phyloP scores from a whole-genome alignment of 345 rosid genomes.

The Pugionium cornutum region DNA sequence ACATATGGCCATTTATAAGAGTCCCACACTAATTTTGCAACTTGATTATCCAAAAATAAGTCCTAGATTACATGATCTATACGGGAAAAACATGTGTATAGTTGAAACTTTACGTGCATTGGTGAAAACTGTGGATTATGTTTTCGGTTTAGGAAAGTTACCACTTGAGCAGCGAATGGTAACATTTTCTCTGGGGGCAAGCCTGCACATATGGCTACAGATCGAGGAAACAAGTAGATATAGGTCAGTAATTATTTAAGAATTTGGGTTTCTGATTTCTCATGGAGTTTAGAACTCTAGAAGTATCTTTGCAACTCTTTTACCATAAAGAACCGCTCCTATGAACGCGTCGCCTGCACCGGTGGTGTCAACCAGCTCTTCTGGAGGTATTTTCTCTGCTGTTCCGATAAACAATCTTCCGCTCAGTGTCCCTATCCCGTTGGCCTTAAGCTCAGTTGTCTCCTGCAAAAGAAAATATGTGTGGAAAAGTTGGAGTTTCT shows the following conservation, averaged over 20 bases:
- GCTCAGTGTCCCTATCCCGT: constrained; percentile 61
- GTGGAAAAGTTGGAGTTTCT: constrained; percentile 1
- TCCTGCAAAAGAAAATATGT: constrained; percentile 40
- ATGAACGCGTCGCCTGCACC: constrained; percentile 95
- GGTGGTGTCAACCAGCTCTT: constrained; percentile 81
- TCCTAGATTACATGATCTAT: constrained; percentile 3
- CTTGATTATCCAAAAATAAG: neutral
- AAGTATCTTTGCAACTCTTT: constrained; percentile 10
- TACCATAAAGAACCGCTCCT: constrained; percentile 80
- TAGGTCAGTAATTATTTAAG: neutral
- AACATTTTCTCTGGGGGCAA: constrained; percentile 79
- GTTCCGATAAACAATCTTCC: constrained; percentile 71
- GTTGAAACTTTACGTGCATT: constrained; percentile 13
- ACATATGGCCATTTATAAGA: constrained; percentile 10
- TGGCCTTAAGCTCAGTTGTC: constrained; percentile 49
- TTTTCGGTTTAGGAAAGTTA: constrained; percentile 37
- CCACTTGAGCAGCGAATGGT: constrained; percentile 89
- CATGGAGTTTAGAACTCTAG: neutral
- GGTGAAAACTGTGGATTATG: constrained; percentile 5
- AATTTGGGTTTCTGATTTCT: constrained; percentile 13
- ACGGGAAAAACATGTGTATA: neutral
- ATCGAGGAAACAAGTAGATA: constrained; percentile 18
- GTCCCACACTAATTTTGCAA: neutral
- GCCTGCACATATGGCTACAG: constrained; percentile 58
- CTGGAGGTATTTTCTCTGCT: constrained; percentile 75